Base-by-base conservation (phyloP, 192 early-diverging fungal species). In the Endogone sp. region DNA sequence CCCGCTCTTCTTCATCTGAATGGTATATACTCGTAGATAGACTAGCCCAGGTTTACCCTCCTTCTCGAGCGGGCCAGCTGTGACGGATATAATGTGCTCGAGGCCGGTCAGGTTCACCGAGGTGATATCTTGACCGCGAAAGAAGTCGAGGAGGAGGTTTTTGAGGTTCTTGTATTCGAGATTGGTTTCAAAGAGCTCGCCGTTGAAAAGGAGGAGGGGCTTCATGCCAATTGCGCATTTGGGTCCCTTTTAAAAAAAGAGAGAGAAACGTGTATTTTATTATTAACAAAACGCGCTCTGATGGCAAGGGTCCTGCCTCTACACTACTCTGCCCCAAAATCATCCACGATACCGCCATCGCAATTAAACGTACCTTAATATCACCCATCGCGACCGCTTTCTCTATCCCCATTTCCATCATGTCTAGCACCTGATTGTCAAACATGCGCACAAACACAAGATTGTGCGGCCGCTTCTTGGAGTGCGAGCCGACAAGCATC, bases 381-480 rank as follows among this genome's bases (percentile, higher is more conserved):
- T 87, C 84, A 57, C 82, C 81, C 83, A 95, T 90, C 0, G 91
- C 75, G 27, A 81, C 76, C 44, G 85, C 85, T 28, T 86, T 79
- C 65, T 90, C 88, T 21, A 99, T 84, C 6, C 93, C 93, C 44
- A 99, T 74, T 78, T 99, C 98, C 44, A 97, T 77, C 94, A 98
- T 96, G 71, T 99, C 96, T 69, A 99, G 79, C 55, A 98, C 75
- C 73, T 95, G 91, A 78, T 94, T 85, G 74, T 99, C 90, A 82
- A 96, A 99, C 80, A 89, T 95, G 27, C 98, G 88, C 9, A 90
- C 89, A 66, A 99, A 88, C 2, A 90, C 86, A 67, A 99, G 79
- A 77, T 96, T 97, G 75, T 98, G 89, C 23, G 98, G 96, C 65
- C 96, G 84, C 79, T 99, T 99, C 80, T 99, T 99, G 66, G 89